Evolutionary conservation across 345 rosid species (phyloP).

Genomic region (Citrus cavaleriei): DNA sequence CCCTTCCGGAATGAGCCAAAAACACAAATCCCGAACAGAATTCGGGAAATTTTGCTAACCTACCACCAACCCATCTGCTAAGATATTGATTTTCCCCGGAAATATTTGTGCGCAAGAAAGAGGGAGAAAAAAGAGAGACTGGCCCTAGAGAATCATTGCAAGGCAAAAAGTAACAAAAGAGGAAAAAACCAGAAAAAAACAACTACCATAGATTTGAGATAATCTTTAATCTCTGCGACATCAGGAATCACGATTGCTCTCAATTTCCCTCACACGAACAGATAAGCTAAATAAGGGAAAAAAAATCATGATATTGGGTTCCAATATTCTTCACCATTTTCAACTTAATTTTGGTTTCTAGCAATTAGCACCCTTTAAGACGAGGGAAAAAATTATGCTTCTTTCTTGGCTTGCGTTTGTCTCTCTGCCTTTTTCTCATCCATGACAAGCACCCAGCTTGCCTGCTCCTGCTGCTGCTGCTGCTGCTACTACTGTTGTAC

Average conservation of each 20-base stretch:
- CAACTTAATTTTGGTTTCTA: not conserved
- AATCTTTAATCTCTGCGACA: constrained; percentile 7
- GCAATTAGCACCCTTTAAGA: constrained; percentile 25
- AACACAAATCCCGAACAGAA: no score
- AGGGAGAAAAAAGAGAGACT: not conserved
- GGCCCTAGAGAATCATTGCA: not conserved
- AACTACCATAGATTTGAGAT: not conserved
- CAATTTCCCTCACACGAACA: not conserved
- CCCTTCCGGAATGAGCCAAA: no score
- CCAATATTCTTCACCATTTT: constrained; percentile 7
- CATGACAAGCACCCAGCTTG: constrained; percentile 69
- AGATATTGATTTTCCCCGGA: not conserved
- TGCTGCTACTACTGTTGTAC: constrained; percentile 24
- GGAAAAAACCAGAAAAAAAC: not conserved
- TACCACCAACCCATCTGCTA: no score
- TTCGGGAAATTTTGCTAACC: no score
- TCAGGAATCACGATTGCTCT: constrained; percentile 16
- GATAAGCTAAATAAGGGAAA: constrained; percentile 1
- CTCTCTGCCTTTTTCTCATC: constrained; percentile 53
- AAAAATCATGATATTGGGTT: constrained; percentile 1
- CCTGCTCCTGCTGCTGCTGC: constrained; percentile 12
- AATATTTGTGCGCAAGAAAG: not conserved
- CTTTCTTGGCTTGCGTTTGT: constrained; percentile 41
- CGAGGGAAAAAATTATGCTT: constrained; percentile 38
- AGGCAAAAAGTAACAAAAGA: not conserved